These are phyloP conservation scores for Elsinoe necatrix DNA, from an alignment of 2,329 filamentous ascomycete genomes.

Conservation along the genomic window DNA sequence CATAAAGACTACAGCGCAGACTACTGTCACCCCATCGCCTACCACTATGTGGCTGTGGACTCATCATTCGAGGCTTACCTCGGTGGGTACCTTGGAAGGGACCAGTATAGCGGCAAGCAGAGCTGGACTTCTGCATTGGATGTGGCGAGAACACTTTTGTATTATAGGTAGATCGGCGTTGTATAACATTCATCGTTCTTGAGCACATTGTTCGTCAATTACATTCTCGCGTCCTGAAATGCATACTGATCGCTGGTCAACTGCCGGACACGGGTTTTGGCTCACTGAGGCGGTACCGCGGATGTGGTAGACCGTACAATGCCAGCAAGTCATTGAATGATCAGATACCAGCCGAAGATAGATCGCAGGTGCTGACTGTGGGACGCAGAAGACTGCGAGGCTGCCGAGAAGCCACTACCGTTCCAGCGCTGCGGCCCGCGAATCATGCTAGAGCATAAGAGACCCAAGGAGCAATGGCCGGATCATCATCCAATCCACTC, in stretches of 20 bases:
- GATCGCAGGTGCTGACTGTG: too few species aligned
- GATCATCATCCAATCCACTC: constrained; percentile 30
- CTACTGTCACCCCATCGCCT: constrained; percentile 25
- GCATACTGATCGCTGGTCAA: too few species aligned
- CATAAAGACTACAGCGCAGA: constrained; percentile 19
- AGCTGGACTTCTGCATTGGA: constrained; percentile 21
- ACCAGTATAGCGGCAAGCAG: constrained; percentile 22
- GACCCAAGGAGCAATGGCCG: background rate
- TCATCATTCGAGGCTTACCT: constrained; percentile 20
- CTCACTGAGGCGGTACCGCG: too few species aligned
- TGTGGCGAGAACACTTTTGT: background rate
- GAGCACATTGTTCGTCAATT: background rate
- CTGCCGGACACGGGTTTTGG: too few species aligned
- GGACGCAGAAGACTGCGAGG: too few species aligned
- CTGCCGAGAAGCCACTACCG: too few species aligned
- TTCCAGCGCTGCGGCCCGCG: too few species aligned
- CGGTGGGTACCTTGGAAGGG: constrained; percentile 18
- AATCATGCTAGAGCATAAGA: too few species aligned
- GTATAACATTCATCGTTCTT: background rate
- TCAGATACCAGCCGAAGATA: too few species aligned
- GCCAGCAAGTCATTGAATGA: too few species aligned
- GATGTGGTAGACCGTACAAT: too few species aligned
- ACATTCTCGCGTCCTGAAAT: too few species aligned
- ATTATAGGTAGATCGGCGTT: background rate
- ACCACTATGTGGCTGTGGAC: constrained; percentile 20